Evolutionary conservation across 192 early-diverging fungal genomes (phyloP), one percentile per base, ranked within the genome.

Genomic region (Gaertneriomyces sp.): DNA sequence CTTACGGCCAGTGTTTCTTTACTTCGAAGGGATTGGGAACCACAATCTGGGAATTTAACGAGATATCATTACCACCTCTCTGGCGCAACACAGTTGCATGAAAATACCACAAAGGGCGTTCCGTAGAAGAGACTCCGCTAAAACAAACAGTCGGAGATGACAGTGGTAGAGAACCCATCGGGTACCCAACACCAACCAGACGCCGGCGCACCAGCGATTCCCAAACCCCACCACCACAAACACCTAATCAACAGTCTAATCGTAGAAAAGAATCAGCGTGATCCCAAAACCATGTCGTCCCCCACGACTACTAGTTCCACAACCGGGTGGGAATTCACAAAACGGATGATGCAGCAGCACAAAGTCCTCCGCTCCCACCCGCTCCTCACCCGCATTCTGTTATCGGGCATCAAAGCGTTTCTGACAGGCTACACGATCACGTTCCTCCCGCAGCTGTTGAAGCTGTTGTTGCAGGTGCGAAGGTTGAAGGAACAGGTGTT

Each of bases 321-420:
- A n/a, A 43, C 19, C 0, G 7, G 38, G 38, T 33, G 16, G 38
- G 56, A 33, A 8, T 16, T 42, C n/a, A 16, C 42, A 16, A 6
- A n/a, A 58, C 16, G 16, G 33, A 38, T 38, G 25, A 58, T 42
- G 56, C 56, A 33, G n/a, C 56, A 38, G 9, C 42, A 42, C 38
- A 4, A 33, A n/a, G 6, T 42, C 7, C 39, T 56, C 44, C 8
- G 58, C 20, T 11, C 41, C 3, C 6, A 16, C 61, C 7, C 46
- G 61, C 17, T 51, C 25, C 25, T 49, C 44, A 6, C 16, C 45
- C 56, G 66, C 2, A 68, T 68, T 47, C 17, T 68, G 19, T 20
- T 68, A 8, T 68, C 66, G 33, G 66, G 57, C 11, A 14, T 68
- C 6, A 68, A 68, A 60, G 66, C 66, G 12, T 68, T 45, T 58